Evolutionary conservation across 768 basidiomycete species (phyloP).

Genomic region (Boletus subcaerulescens): DNA sequence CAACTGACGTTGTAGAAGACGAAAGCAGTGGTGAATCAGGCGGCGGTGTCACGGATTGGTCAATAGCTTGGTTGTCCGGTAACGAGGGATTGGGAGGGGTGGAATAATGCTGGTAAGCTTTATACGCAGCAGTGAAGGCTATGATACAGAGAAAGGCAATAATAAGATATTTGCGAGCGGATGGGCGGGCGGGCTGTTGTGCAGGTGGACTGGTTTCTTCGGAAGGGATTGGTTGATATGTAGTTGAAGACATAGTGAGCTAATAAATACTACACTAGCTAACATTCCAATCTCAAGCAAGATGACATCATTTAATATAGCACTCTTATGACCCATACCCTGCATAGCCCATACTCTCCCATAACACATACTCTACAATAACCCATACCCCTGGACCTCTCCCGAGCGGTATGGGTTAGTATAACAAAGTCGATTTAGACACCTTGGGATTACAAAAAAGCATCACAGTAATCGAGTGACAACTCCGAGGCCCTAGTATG

Average conservation of each 20-base stretch:
- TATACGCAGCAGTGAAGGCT: slow-evolving; percentile 41
- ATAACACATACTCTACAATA: too few species aligned
- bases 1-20: slow-evolving; percentile 3
- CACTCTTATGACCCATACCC: too few species aligned
- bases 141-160: slow-evolving; percentile 36
- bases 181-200: slow-evolving; percentile 25
- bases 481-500: slow-evolving; percentile 66
- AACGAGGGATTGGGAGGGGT: not conserved
- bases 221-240: slow-evolving; percentile 18
- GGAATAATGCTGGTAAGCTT: slow-evolving; percentile 41
- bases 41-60: slow-evolving; percentile 12
- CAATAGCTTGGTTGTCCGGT: slow-evolving; percentile 13
- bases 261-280: slow-evolving; percentile 6
- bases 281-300: slow-evolving; percentile 17
- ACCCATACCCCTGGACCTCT: too few species aligned
- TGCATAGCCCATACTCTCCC: too few species aligned
- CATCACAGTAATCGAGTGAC: slow-evolving; percentile 62
- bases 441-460: not conserved
- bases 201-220: slow-evolving; percentile 17
- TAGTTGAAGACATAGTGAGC: slow-evolving; percentile 20
- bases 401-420: too few species aligned
- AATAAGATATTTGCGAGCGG: slow-evolving; percentile 32
- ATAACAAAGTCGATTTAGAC: too few species aligned
- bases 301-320: slow-evolving; percentile 19
- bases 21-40: slow-evolving; percentile 4